Conservation (phyloP, 2,329 filamentous ascomycete species). For the Emergomyces pasteurianus region DNA sequence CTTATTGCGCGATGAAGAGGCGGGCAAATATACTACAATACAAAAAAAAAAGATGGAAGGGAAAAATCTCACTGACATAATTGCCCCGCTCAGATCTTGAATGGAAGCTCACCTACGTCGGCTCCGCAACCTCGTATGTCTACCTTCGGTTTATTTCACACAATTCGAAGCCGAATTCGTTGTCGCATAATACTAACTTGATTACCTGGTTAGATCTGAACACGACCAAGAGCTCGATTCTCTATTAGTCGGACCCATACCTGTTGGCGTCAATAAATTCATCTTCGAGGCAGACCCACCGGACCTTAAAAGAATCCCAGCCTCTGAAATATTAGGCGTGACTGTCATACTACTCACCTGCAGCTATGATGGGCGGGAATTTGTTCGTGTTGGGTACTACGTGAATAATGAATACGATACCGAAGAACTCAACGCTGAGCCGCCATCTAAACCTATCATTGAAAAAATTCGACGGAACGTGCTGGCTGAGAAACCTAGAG, state of each 20-base stretch:
- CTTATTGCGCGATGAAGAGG: not conserved
- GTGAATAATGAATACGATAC: conserved; percentile 99
- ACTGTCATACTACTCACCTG: conserved; percentile 95
- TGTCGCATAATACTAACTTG: conserved; percentile 1
- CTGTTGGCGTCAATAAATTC: conserved; percentile 97
- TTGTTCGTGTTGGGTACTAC: conserved; percentile 96
- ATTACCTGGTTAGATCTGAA: conserved; percentile 53
- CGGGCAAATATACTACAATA: not conserved
- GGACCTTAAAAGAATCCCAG: conserved; percentile 79
- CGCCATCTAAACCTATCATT: conserved; percentile 80
- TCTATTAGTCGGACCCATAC: conserved; percentile 92
- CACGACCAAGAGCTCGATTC: conserved; percentile 98
- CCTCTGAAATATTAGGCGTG: conserved; percentile 89
- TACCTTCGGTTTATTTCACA: conserved; percentile 47
- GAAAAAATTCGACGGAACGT: conserved; percentile 89
- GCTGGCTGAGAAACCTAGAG: conserved; percentile 90
- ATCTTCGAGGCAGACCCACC: conserved; percentile 92
- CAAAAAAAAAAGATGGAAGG: not conserved
- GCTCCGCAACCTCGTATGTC: conserved; percentile 88
- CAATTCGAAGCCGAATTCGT: not conserved
- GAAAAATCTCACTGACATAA: conserved; percentile 9
- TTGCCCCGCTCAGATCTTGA: conserved; percentile 60
- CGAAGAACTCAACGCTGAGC: conserved; percentile 77
- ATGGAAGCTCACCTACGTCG: conserved; percentile 98
- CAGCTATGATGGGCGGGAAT: conserved; percentile 91